Evolutionary conservation across 108 stramenopile genomes (phyloP), one percentile per base, ranked within the genome.

Genomic region (Cyclotella baltica): DNA sequence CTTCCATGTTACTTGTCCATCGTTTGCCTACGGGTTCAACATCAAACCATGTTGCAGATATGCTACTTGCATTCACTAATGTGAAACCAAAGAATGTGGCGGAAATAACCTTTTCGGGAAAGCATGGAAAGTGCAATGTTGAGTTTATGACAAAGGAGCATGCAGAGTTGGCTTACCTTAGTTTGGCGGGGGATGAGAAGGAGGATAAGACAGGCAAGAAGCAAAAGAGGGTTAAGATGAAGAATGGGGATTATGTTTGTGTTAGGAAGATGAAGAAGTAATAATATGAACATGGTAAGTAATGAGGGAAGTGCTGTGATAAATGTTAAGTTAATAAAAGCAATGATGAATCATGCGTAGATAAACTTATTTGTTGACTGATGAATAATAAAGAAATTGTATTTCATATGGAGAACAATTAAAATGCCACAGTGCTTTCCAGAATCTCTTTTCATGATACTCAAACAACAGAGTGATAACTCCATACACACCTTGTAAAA

Each of bases 211-310:
- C 89, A 18, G 92, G 92, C 37, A 83, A 92, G 31, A 72, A 87
- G 67, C 96, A 96, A 76, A 96, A 96, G 85, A 88, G 90, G 75
- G 89, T 96, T 5, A 91, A 85, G 64, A 71, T 94, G 53, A 79
- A 87, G 25, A 81, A 77, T 73, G 90, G 88, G 19, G 88, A 79
- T 30, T 93, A 94, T 66, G 83, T 96, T 50, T 85, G 88, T 61
- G 88, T 96, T 22, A 62, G 95, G n/a, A 93, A 92, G 70, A 96
- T 92, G 91, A 87, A 62, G 72, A 73, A 72, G 67, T 30, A 34
- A 18, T 73, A 69, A 46, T 65, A 11, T 15, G 30, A 16, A 33
- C 18, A 16, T 61, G 47, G 13, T 33, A 34, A 25, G 22, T 23
- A 27, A 27, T 25, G 23, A 3, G 55, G 4, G 55, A 27, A 55